Base-by-base conservation (phyloP, 2,329 filamentous ascomycete genomes). In the Xylaria sp. region DNA sequence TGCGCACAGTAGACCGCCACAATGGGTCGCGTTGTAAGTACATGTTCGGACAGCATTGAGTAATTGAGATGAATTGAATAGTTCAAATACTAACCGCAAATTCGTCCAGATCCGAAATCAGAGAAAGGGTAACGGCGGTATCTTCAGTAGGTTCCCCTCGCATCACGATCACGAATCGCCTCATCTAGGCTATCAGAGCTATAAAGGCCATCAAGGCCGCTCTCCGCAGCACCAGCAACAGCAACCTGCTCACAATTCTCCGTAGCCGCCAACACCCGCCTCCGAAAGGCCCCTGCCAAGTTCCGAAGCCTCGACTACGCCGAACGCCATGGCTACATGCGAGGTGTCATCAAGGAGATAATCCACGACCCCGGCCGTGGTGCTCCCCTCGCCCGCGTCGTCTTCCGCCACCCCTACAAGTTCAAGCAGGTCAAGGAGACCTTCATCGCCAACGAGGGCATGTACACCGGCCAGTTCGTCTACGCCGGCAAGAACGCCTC, bases 391-490 rank as follows among this genome's bases (percentile, higher is more conserved):
- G 96, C 96, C 83, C 94, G 93, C 86, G 94, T 99, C 82, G 87
- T 90, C 80, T 99, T 99, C 93, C 94, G 96, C 80, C 93, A 97
- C 86, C 94, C 96, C 80, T 99, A 99, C 92, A 90, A 91, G 86
- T 98, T 93, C 92, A 97, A 97, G 91, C 91, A 94, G 83, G 88
- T 94, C 84, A 95, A 92, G 85, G 94, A 99, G 92, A 99, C 96
- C 79, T 98, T 99, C 92, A 99, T 99, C 83, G 96, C 96, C 86
- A 99, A 98, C 88, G 96, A 98, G 90, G 96, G 96, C 88, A 98
- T 98, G 94, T 99, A 98, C 93, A 98, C 96, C 78, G 96, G 96
- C 84, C 96, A 99, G 87, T 99, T 99, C 90, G 94, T 99, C 92
- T 99, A 99, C 87, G 96, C 95, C 83, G 96, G 96, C 84, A 99